Evolutionary conservation across 2,329 filamentous ascomycete species (phyloP).

Genomic region (Calonectria naviculata): DNA sequence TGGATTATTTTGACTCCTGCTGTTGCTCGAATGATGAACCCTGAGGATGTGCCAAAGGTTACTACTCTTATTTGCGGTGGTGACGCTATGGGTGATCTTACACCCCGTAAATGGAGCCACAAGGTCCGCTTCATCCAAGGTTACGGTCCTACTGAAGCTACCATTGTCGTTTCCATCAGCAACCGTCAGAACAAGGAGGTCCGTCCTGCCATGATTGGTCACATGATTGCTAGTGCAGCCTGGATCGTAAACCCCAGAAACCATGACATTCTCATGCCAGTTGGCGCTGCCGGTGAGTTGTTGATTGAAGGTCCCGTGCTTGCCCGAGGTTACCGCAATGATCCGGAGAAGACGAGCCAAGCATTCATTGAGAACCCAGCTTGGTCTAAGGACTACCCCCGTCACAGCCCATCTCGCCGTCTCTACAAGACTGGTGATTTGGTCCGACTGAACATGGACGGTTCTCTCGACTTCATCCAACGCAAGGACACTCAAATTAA

Average conservation of each 20-base stretch:
- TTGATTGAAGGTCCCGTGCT: conserved; percentile 52
- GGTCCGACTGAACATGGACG: conserved; percentile 40
- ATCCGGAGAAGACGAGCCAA: conserved; percentile 44
- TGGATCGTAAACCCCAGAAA: conserved; percentile 44
- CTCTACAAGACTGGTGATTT: conserved; percentile 40
- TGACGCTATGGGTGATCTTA: conserved; percentile 36
- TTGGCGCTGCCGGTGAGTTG: conserved; percentile 48
- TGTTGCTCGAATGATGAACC: conserved; percentile 25
- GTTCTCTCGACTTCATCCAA: conserved; percentile 36
- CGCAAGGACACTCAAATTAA: conserved; percentile 47
- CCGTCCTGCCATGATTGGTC: conserved; percentile 35
- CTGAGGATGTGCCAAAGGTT: conserved; percentile 27
- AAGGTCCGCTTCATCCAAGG: conserved; percentile 29
- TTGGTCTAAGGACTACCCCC: conserved; percentile 24
- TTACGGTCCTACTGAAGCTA: conserved; percentile 34
- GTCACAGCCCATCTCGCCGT: background rate
- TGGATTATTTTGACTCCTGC: conserved; percentile 34
- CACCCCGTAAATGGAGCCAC: conserved; percentile 31
- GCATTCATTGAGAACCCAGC: conserved; percentile 38
- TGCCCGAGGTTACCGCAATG: conserved; percentile 61
- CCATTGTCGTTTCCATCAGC: conserved; percentile 31
- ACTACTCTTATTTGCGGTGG: conserved; percentile 37
- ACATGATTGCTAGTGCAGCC: conserved; percentile 25
- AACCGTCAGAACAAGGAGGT: conserved; percentile 27
- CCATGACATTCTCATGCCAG: conserved; percentile 39